Evolutionary conservation across 306 rosid genomes (phyloP).

Genomic region (Calophaca sinica): DNA sequence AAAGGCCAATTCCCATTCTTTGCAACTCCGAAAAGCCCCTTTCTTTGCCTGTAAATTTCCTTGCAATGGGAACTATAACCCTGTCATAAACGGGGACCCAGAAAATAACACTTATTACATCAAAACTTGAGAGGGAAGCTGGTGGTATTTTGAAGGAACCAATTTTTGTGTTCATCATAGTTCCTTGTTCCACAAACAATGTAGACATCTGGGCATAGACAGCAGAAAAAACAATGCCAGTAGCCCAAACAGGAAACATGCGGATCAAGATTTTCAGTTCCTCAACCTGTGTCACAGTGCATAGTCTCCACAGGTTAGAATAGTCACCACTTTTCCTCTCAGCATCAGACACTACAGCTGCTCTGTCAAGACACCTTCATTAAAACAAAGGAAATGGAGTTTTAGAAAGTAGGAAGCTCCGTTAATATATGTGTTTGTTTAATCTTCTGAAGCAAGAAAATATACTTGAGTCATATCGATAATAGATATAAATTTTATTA

Average conservation of each 20-base stretch:
- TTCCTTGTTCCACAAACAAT: conserved; percentile 94
- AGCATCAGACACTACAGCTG: conserved; percentile 72
- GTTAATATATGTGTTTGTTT: background rate
- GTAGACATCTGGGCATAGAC: conserved; percentile 98
- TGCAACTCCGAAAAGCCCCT: conserved; percentile 95
- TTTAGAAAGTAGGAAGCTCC: conserved; percentile 19
- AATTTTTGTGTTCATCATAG: conserved; percentile 72
- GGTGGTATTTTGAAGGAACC: conserved; percentile 94
- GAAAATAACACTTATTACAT: conserved; percentile 81
- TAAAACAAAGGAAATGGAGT: conserved; percentile 3
- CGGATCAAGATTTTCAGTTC: conserved; percentile 93
- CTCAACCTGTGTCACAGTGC: conserved; percentile 96
- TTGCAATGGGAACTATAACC: conserved; percentile 80
- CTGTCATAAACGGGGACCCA: conserved; percentile 92
- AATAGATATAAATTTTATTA: conserved; percentile 15
- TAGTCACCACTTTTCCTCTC: conserved; percentile 65
- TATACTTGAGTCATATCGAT: conserved; percentile 10
- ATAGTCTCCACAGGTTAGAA: conserved; percentile 83
- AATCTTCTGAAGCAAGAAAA: conserved; percentile 29
- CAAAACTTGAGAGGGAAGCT: conserved; percentile 87
- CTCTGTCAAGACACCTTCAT: conserved; percentile 91
- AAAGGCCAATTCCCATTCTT: conserved; percentile 95
- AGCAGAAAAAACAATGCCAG: conserved; percentile 85
- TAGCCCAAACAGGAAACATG: conserved; percentile 96
- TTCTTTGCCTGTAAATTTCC: conserved; percentile 80